These are phyloP conservation scores for Teunomyces tritomae DNA, from an alignment of 805 yeast species.

Conservation along the genomic window DNA sequence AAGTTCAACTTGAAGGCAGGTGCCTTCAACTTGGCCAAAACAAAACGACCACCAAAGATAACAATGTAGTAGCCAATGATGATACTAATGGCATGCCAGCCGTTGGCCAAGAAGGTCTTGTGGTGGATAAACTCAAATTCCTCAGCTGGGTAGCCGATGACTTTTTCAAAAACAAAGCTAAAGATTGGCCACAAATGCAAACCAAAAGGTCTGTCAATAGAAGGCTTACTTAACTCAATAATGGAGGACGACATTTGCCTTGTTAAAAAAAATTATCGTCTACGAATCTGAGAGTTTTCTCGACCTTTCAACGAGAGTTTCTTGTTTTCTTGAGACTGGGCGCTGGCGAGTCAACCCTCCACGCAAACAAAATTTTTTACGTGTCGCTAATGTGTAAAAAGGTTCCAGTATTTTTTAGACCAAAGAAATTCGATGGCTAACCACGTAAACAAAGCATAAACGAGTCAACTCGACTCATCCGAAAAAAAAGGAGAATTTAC, in stretches of 20 bases:
- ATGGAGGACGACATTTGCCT: slow-evolving; percentile 7
- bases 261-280: not conserved
- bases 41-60: slow-evolving; percentile 68
- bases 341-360: slow-evolving; percentile 1
- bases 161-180: slow-evolving; percentile 42
- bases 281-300: not conserved
- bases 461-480: not conserved
- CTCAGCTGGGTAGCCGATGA: slow-evolving; percentile 57
- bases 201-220: slow-evolving; percentile 51
- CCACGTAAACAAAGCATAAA: not conserved
- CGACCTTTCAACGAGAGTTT: not conserved
- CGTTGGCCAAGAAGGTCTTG: slow-evolving; percentile 65
- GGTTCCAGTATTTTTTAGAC: not conserved
- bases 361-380: slow-evolving; percentile 1
- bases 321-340: not conserved
- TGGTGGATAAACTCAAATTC: slow-evolving; percentile 67
- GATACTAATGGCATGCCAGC: slow-evolving; percentile 49
- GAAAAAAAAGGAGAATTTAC: not conserved
- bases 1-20: slow-evolving; percentile 72
- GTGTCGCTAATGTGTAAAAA: slow-evolving; percentile 2
- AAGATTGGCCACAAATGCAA: slow-evolving; percentile 69
- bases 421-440: no score
- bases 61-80: slow-evolving; percentile 41
- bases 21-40: slow-evolving; percentile 49
- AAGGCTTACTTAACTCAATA: slow-evolving; percentile 30